Base-by-base conservation (phyloP, 345 rosid species). In the Sisymbrium irio region DNA sequence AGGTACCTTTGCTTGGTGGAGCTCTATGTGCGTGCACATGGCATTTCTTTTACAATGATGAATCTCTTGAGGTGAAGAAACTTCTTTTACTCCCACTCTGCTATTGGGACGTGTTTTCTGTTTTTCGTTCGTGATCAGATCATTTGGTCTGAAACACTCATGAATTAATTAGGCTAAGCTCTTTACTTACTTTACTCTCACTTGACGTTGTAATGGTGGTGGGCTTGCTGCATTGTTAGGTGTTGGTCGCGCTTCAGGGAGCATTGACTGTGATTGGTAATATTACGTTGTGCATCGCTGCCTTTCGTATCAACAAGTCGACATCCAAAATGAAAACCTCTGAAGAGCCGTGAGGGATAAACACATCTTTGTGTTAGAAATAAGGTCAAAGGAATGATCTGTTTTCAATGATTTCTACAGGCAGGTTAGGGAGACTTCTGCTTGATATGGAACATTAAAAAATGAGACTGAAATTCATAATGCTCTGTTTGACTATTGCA, bases 1-100 rank as follows among this genome's bases (percentile, higher is more conserved):
- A 89, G 97, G 97, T 89, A 51, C 96, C 97, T 60, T 78, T 88
- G 73, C 97, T 91, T n/a, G 99, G 97, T 42, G 97, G 97, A 88
- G 96, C 99, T 65, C 86, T 91, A 58, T 91, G 98, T 59, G 98
- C 96, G 22, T 91, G 97, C 77, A 87, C 97, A 11, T 94, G 97
- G 96, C 98, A 89, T 86, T 94, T 94, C 93, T 94, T 91, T 71
- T 94, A 91, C 74, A 91, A 94, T 72, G 84, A 87, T 6, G 96
- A 94, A 72, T 88, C 96, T 35, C 92, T 94, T 65, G 96, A 94
- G 97, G 98, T 94, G 79, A 67, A 67, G 28, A 60, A 67, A 58
- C 40, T 20, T 62, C 14, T 63, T 27, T 17, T 57, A 62, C n/a
- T 60, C 32, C 37, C 6, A 11, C 65, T 56, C 19, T 25, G 39